phyloP scores from a whole-genome alignment of 495 filamentous ascomycete genomes.

The Apiosordaria backusii region DNA sequence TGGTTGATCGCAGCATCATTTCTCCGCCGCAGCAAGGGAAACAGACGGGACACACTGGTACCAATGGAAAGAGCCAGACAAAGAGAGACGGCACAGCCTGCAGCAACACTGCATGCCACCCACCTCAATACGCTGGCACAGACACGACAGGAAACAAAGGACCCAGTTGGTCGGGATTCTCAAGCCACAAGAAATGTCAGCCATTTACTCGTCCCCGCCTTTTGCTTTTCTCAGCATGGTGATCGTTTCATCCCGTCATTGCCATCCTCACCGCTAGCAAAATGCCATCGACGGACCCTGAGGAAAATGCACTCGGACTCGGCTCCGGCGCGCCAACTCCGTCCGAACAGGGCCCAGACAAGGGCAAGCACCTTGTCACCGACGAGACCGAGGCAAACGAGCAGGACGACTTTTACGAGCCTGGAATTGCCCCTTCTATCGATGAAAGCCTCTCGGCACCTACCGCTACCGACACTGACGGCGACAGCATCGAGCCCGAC shows the following conservation, averaged over 20 bases:
- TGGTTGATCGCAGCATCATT: too few species aligned
- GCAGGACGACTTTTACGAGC: not conserved
- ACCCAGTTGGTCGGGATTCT: not conserved
- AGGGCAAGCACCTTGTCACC: not conserved
- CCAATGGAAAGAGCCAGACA: not conserved
- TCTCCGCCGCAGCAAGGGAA: too few species aligned
- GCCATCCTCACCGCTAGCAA: not conserved
- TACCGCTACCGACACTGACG: not conserved
- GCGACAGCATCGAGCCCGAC: constrained; percentile 13
- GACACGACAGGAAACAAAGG: not conserved
- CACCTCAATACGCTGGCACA: not conserved
- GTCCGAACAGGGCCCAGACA: not conserved
- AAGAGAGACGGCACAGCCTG: not conserved
- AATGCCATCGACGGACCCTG: not conserved
- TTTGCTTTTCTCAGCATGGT: not conserved
- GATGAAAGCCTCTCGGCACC: not conserved
- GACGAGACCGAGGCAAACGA: not conserved
- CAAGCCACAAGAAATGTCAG: not conserved
- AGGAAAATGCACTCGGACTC: not conserved
- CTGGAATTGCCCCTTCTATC: not conserved
- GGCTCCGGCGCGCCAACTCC: not conserved
- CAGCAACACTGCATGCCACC: not conserved
- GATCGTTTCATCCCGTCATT: not conserved
- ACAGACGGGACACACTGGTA: too few species aligned
- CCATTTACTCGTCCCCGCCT: not conserved